phyloP scores from a whole-genome alignment of 2,329 filamentous ascomycete species.

The Ophiostoma pallidulum region DNA sequence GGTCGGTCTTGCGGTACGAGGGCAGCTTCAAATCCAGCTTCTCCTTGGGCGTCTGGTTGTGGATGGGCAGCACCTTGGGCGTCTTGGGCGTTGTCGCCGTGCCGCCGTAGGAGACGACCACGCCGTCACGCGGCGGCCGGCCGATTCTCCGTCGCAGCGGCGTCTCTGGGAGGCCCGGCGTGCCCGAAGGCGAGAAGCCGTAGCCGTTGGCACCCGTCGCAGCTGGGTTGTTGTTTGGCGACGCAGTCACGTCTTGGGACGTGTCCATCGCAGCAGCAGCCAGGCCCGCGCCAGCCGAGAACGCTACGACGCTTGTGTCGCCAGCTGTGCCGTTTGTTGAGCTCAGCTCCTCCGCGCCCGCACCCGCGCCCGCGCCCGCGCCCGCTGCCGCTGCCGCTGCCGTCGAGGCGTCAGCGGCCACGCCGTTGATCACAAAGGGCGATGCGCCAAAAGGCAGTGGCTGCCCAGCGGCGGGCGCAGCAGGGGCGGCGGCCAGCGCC shows the following conservation, averaged over 20 bases:
- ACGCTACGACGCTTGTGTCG: not conserved
- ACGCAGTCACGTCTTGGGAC: not conserved
- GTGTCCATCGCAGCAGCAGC: not conserved
- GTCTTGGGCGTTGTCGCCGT: slow-evolving; percentile 39
- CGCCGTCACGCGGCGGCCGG: slow-evolving; percentile 41
- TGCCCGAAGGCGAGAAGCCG: not conserved
- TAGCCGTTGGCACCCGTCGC: not conserved
- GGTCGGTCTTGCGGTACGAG: slow-evolving; percentile 65
- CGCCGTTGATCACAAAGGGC: not conserved
- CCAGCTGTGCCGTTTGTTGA: not conserved
- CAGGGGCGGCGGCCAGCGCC: slow-evolving; percentile 31
- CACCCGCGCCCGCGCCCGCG: no score
- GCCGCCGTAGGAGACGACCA: slow-evolving; percentile 43
- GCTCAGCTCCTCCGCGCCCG: no score
- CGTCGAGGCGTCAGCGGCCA: not conserved
- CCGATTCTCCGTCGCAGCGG: slow-evolving; percentile 27
- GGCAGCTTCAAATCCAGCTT: slow-evolving; percentile 68
- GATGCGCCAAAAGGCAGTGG: not conserved
- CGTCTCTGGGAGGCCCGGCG: slow-evolving; percentile 7
- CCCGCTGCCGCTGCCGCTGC: not conserved
- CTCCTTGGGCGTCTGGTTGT: slow-evolving; percentile 72
- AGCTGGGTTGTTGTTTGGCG: no score
- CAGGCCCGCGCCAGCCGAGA: not conserved
- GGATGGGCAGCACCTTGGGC: slow-evolving; percentile 62
- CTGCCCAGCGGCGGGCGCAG: slow-evolving; percentile 4